Percentiles rank a stretch among this genome's conserved stretches.
These are phyloP conservation scores for Ascochyta lentis DNA, from an alignment of 2,329 filamentous ascomycete genomes.

Conservation along the genomic window DNA sequence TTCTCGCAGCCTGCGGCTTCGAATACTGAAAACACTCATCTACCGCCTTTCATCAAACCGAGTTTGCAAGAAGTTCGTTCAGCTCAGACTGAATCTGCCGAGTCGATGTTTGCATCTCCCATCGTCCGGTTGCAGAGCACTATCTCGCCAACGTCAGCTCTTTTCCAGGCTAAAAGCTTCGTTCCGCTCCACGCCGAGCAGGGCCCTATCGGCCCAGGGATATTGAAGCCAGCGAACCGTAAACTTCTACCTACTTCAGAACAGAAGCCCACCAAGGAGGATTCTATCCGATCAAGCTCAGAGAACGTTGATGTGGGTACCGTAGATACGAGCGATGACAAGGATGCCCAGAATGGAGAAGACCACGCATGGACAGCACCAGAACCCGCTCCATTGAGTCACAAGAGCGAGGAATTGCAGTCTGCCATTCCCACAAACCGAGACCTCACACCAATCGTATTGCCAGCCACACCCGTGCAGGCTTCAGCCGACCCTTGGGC, in stretches of 20 bases:
- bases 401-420: background rate
- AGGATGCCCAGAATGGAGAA: background rate
- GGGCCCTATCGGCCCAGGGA: slow-evolving; percentile 39
- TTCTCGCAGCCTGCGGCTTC: slow-evolving; percentile 19
- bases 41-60: slow-evolving; percentile 22
- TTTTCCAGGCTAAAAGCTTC: slow-evolving; percentile 39
- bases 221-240: slow-evolving; percentile 36
- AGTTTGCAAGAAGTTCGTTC: slow-evolving; percentile 16
- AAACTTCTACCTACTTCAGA: slow-evolving; percentile 15
- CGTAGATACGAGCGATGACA: background rate
- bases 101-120: slow-evolving; percentile 35
- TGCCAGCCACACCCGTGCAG: slow-evolving; percentile 8
- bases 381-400: background rate
- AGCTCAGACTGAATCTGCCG: slow-evolving; percentile 17
- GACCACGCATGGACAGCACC: slow-evolving; percentile 12
- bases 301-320: background rate
- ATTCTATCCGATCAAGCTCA: background rate
- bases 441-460: background rate
- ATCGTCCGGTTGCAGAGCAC: slow-evolving; percentile 42
- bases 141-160: slow-evolving; percentile 44
- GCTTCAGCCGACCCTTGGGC: slow-evolving; percentile 21
- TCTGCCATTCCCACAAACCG: background rate
- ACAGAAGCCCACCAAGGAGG: slow-evolving; percentile 10
- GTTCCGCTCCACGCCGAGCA: slow-evolving; percentile 33
- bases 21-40: slow-evolving; percentile 14